phyloP scores from a whole-genome alignment of 148 eudicot species.

The Suaeda aralocaspica region DNA sequence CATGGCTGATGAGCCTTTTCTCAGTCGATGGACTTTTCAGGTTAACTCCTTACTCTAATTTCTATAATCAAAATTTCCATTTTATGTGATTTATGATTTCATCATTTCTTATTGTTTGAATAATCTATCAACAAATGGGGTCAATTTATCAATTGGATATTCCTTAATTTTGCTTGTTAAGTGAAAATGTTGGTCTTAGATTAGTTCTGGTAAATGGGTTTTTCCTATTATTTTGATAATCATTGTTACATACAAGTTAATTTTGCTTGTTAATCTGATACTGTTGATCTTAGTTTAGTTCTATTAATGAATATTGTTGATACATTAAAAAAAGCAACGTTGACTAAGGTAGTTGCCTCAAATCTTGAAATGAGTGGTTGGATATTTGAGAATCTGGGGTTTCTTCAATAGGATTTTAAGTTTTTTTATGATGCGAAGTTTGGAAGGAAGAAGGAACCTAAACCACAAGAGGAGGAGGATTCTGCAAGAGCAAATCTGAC shows the following conservation, averaged over 20 bases:
- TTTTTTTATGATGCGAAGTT: conserved; percentile 93
- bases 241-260: neutral
- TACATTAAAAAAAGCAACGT: neutral
- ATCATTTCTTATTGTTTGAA: no score
- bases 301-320: neutral
- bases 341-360: conserved; percentile 4
- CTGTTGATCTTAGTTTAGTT: neutral
- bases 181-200: no score
- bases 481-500: conserved; percentile 26
- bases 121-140: no score
- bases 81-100: no score
- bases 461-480: conserved; percentile 31
- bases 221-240: no score
- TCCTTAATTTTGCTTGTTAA: no score
- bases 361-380: conserved; percentile 23
- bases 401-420: conserved; percentile 69
- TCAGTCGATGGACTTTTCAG: conserved; percentile 79
- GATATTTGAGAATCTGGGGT: conserved; percentile 27
- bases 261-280: neutral
- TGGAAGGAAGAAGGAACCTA: conserved; percentile 76
- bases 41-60: conserved; percentile 21
- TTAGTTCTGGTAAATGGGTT: no score
- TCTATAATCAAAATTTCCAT: no score
- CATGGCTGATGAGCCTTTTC: conserved; percentile 63
- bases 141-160: no score